A percentile compares a stretch with the other conserved stretches of the same genome.
Evolutionary conservation across 495 filamentous ascomycete genomes (phyloP).

Genomic region (Jackrogersella minutella): DNA sequence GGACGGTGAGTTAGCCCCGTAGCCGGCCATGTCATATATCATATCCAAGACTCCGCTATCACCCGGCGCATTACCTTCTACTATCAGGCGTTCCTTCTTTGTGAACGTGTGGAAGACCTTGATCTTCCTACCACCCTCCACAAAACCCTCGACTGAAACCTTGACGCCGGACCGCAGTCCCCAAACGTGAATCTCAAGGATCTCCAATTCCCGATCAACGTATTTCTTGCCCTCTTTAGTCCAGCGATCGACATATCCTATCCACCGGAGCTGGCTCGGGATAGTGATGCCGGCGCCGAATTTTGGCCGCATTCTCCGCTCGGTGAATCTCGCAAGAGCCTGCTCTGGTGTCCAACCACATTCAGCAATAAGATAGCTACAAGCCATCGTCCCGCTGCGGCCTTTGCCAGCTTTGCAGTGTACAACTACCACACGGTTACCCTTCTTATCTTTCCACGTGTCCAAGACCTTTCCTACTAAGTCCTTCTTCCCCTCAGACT

Average conservation of each 20-base stretch:
- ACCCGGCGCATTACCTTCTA: slow-evolving; percentile 64
- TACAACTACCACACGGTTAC: slow-evolving; percentile 78
- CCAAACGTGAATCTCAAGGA: slow-evolving; percentile 90
- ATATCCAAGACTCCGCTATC: slow-evolving; percentile 57
- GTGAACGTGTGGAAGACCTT: slow-evolving; percentile 83
- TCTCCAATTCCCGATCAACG: slow-evolving; percentile 81
- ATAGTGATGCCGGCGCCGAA: slow-evolving; percentile 94
- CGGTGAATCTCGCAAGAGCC: slow-evolving; percentile 83
- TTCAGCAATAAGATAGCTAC: slow-evolving; percentile 88
- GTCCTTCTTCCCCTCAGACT: slow-evolving; percentile 28
- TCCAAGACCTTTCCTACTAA: slow-evolving; percentile 35
- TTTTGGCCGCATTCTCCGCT: slow-evolving; percentile 83
- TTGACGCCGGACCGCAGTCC: slow-evolving; percentile 88
- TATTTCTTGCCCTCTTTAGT: slow-evolving; percentile 75
- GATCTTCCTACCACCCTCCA: slow-evolving; percentile 86
- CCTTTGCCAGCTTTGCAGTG: slow-evolving; percentile 99
- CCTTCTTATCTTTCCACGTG: slow-evolving; percentile 40
- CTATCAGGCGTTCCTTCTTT: slow-evolving; percentile 73
- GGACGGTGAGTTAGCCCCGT: slow-evolving; percentile 35
- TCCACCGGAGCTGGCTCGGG: slow-evolving; percentile 86
- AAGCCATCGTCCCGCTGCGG: slow-evolving; percentile 86
- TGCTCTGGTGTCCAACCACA: slow-evolving; percentile 83
- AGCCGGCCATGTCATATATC: slow-evolving; percentile 62
- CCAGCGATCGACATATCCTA: slow-evolving; percentile 92
- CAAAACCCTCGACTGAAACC: slow-evolving; percentile 83